Base-by-base conservation (phyloP, 2,329 filamentous ascomycete species). In the Fusarium sp. region DNA sequence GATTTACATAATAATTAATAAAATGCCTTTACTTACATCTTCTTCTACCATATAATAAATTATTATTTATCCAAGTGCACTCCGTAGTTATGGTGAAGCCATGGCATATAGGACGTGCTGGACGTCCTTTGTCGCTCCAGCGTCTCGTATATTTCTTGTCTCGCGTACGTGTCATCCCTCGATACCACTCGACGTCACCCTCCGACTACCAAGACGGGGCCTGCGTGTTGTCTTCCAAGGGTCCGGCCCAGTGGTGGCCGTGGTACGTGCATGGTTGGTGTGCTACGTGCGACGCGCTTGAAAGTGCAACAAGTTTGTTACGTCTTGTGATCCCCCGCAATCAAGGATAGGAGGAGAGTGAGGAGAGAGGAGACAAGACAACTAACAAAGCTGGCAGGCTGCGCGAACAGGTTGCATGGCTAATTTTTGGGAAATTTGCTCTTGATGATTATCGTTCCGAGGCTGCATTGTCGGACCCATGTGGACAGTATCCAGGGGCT, bases 151-250 rank as follows among this genome's bases (percentile, higher is more conserved):
- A 27, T 46, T 46, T 46, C 42, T 46, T 46, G 42, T 46, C 42
- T 22, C 42, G 42, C 14, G 42, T 46, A 62, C 68, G 67, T 71
- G 60, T 66, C 67, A 66, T 64, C 35, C 58, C 24, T 58, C 66
- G 31, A 62, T 63, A 71, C 70, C 75, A 73, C 63, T 62, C 27
- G 36, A 57, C 22, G 55, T 40, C 55, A 57, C 55, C 55, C 62
- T 55, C 57, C 16, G 24, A 20, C 46, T 60, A 36, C 55, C 36
- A 64, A 49, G 49, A 36, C 31, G 38, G 44, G 59, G 62, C 24
- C 62, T 65, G 67, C 61, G 62, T 61, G 42, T n/a, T 64, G 67
- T 59, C 38, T 36, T 58, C 46, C 53, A 53, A 35, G 56, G 56
- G 56, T 27, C 56, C 7, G 36, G 56, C 24, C 38, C 6, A 17